Conservation (phyloP, 2,329 filamentous ascomycete genomes). For the Colletotrichum tanaceti region DNA sequence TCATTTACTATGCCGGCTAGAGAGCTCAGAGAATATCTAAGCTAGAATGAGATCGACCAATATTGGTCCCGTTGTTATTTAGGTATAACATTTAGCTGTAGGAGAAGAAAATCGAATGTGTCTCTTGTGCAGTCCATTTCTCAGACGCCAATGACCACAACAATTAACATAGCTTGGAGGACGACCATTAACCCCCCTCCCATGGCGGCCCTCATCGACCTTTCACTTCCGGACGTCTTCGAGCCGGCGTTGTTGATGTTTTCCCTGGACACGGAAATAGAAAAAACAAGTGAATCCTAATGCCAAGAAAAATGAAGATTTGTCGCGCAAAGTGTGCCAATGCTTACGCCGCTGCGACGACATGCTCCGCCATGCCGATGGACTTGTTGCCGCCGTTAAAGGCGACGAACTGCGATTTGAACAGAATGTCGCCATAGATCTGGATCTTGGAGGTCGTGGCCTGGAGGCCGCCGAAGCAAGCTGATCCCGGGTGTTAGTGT, state of each 20-base stretch:
- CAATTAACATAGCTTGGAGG: constrained; percentile 29
- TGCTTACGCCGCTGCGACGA: constrained; percentile 39
- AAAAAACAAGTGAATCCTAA: constrained; percentile 32
- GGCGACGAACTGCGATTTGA: constrained; percentile 70
- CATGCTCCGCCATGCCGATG: constrained; percentile 59
- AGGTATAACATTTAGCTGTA: neutral
- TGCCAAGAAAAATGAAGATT: constrained; percentile 20
- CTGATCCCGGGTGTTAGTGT: constrained; percentile 45
- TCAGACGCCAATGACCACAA: constrained; percentile 32
- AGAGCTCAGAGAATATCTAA: constrained; percentile 31
- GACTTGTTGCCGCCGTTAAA: constrained; percentile 68
- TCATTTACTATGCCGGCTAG: constrained; percentile 37
- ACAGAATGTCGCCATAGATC: constrained; percentile 73
- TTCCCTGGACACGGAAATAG: constrained; percentile 28
- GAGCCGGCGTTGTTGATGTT: constrained; percentile 31
- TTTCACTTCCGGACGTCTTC: constrained; percentile 20
- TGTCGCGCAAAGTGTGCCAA: constrained; percentile 20
- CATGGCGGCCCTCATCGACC: constrained; percentile 7
- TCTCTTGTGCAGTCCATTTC: constrained; percentile 14
- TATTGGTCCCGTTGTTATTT: constrained; percentile 8
- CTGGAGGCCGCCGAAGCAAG: constrained; percentile 77
- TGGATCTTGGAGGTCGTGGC: constrained; percentile 65
- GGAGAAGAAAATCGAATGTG: neutral
- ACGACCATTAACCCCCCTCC: constrained; percentile 31
- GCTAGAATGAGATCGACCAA: constrained; percentile 12